Evolutionary conservation across 169 alveolate genomes (phyloP), one percentile per base, ranked within the genome.

Genomic region (Eimeria maxima): DNA sequence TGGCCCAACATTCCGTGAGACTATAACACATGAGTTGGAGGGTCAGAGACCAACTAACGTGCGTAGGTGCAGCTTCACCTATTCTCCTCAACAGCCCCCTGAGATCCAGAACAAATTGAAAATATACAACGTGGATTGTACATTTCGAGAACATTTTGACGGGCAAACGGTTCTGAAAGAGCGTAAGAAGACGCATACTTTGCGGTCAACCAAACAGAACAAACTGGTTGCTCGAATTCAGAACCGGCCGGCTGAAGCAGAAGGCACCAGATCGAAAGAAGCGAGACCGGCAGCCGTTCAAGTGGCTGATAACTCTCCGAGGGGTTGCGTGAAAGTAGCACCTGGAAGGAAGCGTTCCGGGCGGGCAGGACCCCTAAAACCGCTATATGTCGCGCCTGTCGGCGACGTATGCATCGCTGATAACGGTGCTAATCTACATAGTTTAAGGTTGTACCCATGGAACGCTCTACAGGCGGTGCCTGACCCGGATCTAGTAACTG

Each of bases 1-100:
- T 27, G 91, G 91, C 67, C 91, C 91, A 55, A 83, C 91, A 18
- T 83, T 83, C 73, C 91, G 91, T n/a, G 91, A 83, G 91, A 50
- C 74, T 3, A 83, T 83, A 50, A n/a, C 55, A 4, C 53, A 55
- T 4, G 73, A 83, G 20, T 53, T 0, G 57, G 55, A 53, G 44
- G 13, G 33, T 33, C n/a, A 47, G 10, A 47, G 42, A 60, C 27
- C 44, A 20, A 38, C 14, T 33, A 10, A 29, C 65, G 29, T 50
- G 27, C 53, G 60, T 1, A 83, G 65, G 33, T 14, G 63, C 33
- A 81, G 53, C 69, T 53, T 29, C 27, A 18, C 74, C 4, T 29
- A 7, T 16, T 55, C 47, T 55, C 60, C 73, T 14, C 45, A 29
- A 4, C 53, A 83, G 73, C 53, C 5, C 8, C 53, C 47, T 20